A percentile compares a stretch with the other conserved stretches of the same genome.
phyloP scores from a whole-genome alignment of 805 yeast genomes.

The Suhomyces xylopsoci region DNA sequence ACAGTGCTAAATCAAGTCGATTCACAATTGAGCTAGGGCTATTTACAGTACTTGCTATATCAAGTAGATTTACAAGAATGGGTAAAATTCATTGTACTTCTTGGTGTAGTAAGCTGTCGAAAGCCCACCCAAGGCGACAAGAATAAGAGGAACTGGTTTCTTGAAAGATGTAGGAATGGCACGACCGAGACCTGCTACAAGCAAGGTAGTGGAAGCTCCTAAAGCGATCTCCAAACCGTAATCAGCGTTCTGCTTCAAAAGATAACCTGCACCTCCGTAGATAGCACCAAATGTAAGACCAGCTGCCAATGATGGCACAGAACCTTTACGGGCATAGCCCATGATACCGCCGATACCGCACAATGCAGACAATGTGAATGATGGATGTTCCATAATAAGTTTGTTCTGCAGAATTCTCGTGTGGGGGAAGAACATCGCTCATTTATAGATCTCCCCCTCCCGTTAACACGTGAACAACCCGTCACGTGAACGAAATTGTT shows the following conservation, averaged over 20 bases:
- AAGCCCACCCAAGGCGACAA: constrained; percentile 60
- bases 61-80: constrained; percentile 9
- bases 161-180: constrained; percentile 55
- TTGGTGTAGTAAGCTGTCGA: constrained; percentile 67
- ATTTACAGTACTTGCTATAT: background rate
- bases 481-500: background rate
- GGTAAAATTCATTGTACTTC: constrained; percentile 74
- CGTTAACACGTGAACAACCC: background rate
- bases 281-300: constrained; percentile 61
- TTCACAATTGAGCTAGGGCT: background rate
- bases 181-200: constrained; percentile 72
- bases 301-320: constrained; percentile 77
- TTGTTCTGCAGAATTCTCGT: background rate
- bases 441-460: background rate
- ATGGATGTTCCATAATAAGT: constrained; percentile 65
- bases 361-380: constrained; percentile 66
- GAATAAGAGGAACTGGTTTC: constrained; percentile 72
- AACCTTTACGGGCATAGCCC: constrained; percentile 66
- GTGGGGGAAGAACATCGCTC: background rate
- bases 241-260: constrained; percentile 68
- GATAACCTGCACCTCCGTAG: constrained; percentile 71
- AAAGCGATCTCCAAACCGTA: constrained; percentile 81
- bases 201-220: constrained; percentile 62
- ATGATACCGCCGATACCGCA: constrained; percentile 67
- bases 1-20: background rate